A percentile compares a stretch with the other conserved stretches of the same genome.
Evolutionary conservation across 129 eudicot species (phyloP).

Genomic region (Arctium lappa): DNA sequence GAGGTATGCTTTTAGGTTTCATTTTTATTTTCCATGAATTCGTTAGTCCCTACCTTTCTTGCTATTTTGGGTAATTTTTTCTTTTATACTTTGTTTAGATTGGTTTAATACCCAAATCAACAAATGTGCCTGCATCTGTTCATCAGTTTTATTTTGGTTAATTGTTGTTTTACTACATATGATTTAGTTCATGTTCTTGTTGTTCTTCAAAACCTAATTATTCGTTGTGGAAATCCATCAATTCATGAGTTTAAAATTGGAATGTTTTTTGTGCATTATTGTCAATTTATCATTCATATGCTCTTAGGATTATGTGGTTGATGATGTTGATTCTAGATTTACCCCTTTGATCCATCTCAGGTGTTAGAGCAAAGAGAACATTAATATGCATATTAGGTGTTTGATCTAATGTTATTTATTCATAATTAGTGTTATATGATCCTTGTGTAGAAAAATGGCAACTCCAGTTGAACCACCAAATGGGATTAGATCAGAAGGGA

Average conservation of each 20-base stretch:
- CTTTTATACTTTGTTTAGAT: background rate
- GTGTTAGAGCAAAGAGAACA: background rate
- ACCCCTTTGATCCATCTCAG: background rate
- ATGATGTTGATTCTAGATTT: slow-evolving; percentile 12
- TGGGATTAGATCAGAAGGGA: slow-evolving; percentile 57
- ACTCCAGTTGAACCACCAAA: slow-evolving; percentile 87
- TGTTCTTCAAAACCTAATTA: background rate
- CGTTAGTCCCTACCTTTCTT: slow-evolving; percentile 12
- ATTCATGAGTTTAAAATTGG: background rate
- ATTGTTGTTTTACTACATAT: background rate
- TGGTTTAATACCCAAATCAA: slow-evolving; percentile 3
- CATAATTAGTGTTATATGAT: background rate
- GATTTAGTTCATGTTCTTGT: background rate
- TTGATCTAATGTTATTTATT: background rate
- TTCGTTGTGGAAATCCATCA: background rate
- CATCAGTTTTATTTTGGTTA: background rate
- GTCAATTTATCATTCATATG: slow-evolving; percentile 7
- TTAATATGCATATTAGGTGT: background rate
- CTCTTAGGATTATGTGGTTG: background rate
- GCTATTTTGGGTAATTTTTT: slow-evolving; percentile 25
- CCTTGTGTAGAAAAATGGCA: slow-evolving; percentile 50
- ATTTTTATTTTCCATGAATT: slow-evolving; percentile 5
- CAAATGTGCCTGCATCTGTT: slow-evolving; percentile 10
- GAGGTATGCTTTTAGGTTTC: slow-evolving; percentile 27
- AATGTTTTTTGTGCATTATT: background rate